These are phyloP conservation scores for Hypoxylon sp. DNA, from an alignment of 2,329 filamentous ascomycete species.

Conservation along the genomic window DNA sequence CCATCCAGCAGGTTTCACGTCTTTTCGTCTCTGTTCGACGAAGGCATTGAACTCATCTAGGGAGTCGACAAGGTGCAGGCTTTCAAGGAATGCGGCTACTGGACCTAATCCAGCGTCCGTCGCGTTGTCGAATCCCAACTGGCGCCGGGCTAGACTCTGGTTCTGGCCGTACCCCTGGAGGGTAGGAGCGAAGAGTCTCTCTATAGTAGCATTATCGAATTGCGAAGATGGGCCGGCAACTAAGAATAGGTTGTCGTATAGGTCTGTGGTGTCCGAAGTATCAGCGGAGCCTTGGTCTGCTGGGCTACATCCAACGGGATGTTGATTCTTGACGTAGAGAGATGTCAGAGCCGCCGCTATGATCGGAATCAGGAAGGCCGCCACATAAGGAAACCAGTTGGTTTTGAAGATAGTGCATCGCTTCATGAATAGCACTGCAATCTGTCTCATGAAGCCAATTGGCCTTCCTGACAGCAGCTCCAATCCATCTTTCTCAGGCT, in stretches of 20 bases:
- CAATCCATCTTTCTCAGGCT: constrained; percentile 58
- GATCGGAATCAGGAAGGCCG: constrained; percentile 83
- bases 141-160: neutral
- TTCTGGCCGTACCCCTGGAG: constrained; percentile 51
- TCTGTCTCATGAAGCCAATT: constrained; percentile 79
- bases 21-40: constrained; percentile 73
- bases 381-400: constrained; percentile 82
- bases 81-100: constrained; percentile 51
- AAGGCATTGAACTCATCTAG: constrained; percentile 77
- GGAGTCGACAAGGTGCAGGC: constrained; percentile 71
- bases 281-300: constrained; percentile 52
- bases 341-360: constrained; percentile 84
- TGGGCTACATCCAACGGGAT: constrained; percentile 52
- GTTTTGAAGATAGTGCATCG: constrained; percentile 81
- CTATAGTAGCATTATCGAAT: constrained; percentile 54
- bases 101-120: constrained; percentile 26
- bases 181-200: constrained; percentile 59
- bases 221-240: constrained; percentile 63
- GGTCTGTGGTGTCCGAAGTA: constrained; percentile 55
- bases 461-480: constrained; percentile 77
- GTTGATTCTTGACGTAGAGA: constrained; percentile 73
- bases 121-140: constrained; percentile 9
- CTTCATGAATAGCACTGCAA: constrained; percentile 82
- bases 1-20: constrained; percentile 83
- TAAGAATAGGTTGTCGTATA: constrained; percentile 56